Base-by-base conservation (phyloP, 108 stramenopile species). In the Ochromonas danica region DNA sequence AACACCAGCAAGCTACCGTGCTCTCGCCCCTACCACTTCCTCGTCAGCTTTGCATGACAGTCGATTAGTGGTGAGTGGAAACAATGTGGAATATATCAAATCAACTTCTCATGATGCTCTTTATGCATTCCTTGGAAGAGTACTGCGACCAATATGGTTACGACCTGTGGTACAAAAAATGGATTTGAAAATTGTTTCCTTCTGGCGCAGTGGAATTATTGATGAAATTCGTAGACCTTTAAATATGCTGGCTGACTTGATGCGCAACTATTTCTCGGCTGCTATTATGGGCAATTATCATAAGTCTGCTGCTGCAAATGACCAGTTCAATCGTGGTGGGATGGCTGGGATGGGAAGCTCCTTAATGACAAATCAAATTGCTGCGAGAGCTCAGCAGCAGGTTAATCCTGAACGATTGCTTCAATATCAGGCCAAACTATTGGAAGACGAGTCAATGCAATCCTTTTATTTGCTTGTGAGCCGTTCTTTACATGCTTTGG, bases 121-220 rank as follows among this genome's bases (percentile, higher is more conserved):
- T 3, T 57, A 45, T 31, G 22, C 10, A 6, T 3, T 75, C 10
- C 14, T 41, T 3, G 28, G 45, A 14, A 6, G 72, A 3, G 10
- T 75, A 33, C 25, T 75, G 28, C 36, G 72, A 41, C 72, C 72
- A 6, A 75, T 75, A 6, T 75, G 72, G 72, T 25, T 75, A 33
- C 72, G 72, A 6, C 14, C 6, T 28, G 51, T 75, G 17, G 72
- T 75, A 14, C 10, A 42, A 75, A 36, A 41, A 6, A 33, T 6
- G 6, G 43, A 27, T 6, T 75, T 60, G 31, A 10, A 6, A 14
- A 6, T 10, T 38, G 6, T 28, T 41, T n/a, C n/a, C n/a, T n/a
- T n/a, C n/a, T 75, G 43, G 45, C 6, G 10, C 6, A 25, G 6
- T 27, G 51, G 40, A 14, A 6, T 67, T 6, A 36, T 67, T 3